Percentiles rank a stretch among this genome's conserved stretches.
Evolutionary conservation across 1,139 yeast species (phyloP).

Genomic region (Groenewaldozyma auringiensis): DNA sequence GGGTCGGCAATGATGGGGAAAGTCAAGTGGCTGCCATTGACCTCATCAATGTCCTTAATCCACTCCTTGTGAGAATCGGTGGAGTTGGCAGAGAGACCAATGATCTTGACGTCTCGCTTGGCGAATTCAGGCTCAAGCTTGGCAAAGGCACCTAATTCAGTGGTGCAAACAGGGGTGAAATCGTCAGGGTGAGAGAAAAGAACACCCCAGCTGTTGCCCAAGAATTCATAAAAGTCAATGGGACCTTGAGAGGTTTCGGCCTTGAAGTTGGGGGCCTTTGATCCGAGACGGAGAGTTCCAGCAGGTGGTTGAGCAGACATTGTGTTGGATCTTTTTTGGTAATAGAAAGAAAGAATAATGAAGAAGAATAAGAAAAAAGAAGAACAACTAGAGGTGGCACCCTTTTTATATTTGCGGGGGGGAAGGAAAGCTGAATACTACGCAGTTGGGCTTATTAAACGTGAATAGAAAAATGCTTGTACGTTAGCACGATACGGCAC

Average conservation of each 20-base stretch:
- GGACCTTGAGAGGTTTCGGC: conserved; percentile 67
- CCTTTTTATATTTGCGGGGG: no score
- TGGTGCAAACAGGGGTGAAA: conserved; percentile 85
- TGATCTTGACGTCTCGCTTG: conserved; percentile 65
- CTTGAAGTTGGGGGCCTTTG: conserved; percentile 72
- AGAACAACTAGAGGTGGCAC: neutral
- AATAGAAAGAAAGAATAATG: neutral
- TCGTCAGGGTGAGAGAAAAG: conserved; percentile 84
- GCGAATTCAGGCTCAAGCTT: conserved; percentile 75
- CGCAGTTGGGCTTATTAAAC: no score
- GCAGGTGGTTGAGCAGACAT: conserved; percentile 17
- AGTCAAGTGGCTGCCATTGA: conserved; percentile 54
- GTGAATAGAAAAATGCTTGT: no score
- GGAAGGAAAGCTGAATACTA: no score
- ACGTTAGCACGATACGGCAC: no score
- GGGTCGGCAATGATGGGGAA: conserved; percentile 83
- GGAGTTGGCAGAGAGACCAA: conserved; percentile 72
- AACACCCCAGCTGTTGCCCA: conserved; percentile 70
- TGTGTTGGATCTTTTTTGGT: conserved; percentile 2
- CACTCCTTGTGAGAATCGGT: conserved; percentile 65
- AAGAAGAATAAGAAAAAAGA: neutral
- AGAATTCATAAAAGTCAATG: conserved; percentile 69
- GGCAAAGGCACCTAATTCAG: conserved; percentile 84
- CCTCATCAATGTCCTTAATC: conserved; percentile 78
- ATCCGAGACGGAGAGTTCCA: conserved; percentile 43